phyloP scores from a whole-genome alignment of 192 early-diverging fungal species.

The Mortierella alpina region DNA sequence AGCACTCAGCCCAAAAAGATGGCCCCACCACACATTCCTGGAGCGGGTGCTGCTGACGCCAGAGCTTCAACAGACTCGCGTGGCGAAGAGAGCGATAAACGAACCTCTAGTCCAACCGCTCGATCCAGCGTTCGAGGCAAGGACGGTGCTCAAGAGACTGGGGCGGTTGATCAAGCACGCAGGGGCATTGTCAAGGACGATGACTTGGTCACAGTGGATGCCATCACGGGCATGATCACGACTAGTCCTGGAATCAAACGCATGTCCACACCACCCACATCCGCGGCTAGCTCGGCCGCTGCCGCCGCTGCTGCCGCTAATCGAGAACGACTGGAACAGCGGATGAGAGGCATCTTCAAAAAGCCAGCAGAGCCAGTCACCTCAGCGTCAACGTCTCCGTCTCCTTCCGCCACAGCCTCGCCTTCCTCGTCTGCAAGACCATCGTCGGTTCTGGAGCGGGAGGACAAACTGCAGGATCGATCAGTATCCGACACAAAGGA shows the following conservation, averaged over 20 bases:
- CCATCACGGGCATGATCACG: constrained; percentile 61
- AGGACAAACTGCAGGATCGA: neutral
- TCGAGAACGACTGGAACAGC: constrained; percentile 60
- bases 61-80: neutral
- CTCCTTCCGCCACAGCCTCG: neutral
- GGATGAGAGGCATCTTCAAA: constrained; percentile 52
- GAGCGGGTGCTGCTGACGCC: neutral
- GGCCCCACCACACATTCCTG: neutral
- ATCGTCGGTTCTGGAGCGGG: constrained; percentile 6
- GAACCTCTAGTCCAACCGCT: neutral
- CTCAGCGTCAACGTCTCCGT: constrained; percentile 19
- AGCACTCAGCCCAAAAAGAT: constrained; percentile 6
- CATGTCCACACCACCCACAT: constrained; percentile 33
- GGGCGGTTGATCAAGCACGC: neutral
- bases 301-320: constrained; percentile 34
- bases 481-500: neutral
- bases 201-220: constrained; percentile 53
- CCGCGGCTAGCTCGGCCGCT: neutral
- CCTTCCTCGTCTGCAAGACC: constrained; percentile 17
- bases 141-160: neutral
- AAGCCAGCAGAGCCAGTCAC: constrained; percentile 28
- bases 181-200: neutral
- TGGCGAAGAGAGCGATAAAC: neutral
- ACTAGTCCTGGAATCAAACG: constrained; percentile 46
- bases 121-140: neutral